Evolutionary conservation across 73 alveolate species (phyloP).

Genomic region (Halteria grandinella): DNA sequence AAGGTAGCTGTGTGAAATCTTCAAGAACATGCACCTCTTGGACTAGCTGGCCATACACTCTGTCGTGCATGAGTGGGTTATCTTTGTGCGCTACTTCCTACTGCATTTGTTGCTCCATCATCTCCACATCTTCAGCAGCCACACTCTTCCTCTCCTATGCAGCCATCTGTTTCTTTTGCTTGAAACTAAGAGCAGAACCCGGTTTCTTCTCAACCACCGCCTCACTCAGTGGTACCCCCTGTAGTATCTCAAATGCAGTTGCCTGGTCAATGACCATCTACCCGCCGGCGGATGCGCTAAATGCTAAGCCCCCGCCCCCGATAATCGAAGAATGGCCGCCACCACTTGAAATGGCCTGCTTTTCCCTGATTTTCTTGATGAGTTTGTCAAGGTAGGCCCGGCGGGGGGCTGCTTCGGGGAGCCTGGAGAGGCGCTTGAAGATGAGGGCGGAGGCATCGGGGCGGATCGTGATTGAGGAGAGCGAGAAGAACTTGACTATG

Average conservation of each 20-base stretch:
- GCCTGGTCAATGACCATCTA: constrained; percentile 33
- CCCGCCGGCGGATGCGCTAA: too few relatives aligned
- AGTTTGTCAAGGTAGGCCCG: constrained; percentile 30
- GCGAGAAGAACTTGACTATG: constrained; percentile 19
- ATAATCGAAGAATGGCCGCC: constrained; percentile 1
- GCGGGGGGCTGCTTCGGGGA: constrained; percentile 3
- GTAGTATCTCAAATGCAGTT: not conserved
- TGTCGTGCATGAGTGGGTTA: constrained; percentile 17
- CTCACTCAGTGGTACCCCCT: constrained; percentile 11
- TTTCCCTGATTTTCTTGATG: constrained; percentile 16
- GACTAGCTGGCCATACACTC: constrained; percentile 2
- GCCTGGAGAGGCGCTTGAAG: not conserved
- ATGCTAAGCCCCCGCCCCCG: constrained; percentile 9
- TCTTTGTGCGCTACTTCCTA: not conserved
- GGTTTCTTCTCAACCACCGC: not conserved
- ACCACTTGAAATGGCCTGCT: not conserved
- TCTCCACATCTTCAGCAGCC: not conserved
- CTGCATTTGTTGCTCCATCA: not conserved
- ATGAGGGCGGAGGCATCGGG: constrained; percentile 26
- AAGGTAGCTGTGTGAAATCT: constrained; percentile 41
- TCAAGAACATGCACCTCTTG: constrained; percentile 31
- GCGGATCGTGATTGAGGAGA: constrained; percentile 18
- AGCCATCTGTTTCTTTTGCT: constrained; percentile 12
- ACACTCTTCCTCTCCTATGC: not conserved
- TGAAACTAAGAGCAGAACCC: too few relatives aligned